Base-by-base conservation (phyloP, 2,329 filamentous ascomycete species). In the Sporothrix globosa region DNA sequence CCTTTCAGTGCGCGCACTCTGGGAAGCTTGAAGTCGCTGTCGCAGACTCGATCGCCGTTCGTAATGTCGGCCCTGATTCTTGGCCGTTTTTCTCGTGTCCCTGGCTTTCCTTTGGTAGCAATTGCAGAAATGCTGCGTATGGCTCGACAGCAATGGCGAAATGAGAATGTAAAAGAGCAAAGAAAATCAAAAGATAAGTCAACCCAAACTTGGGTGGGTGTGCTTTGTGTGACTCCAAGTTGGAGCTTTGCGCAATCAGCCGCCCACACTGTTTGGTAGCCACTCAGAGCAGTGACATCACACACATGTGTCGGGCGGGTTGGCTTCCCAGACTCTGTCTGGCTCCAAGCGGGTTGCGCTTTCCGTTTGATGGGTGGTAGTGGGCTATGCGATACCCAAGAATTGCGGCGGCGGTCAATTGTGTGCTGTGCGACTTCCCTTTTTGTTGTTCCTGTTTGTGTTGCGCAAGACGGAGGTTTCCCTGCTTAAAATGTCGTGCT, bases 231-330 rank as follows among this genome's bases (percentile, higher is more conserved):
- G 34, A 46, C 19, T 58, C 34, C 27, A 13, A 41, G 11, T 52
- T 30, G 9, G 65, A 24, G 48, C 14, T 53, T 30, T 46, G n/a
- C 14, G 14, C 34, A 24, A 17, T 70, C 41, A 52, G 67, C 53
- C 53, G 60, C 53, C 34, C 53, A 60, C 65, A 68, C 39, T 14
- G 21, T 30, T 27, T 50, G 44, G 53, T 52, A 68, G 69, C 69
- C 69, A 70, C 69, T 68, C 69, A 70, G 54, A 63, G 21, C 41
- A 41, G 69, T 68, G 69, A 63, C 69, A 70, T 68, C 69, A 68
- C 69, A 56, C 69, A 70, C 69, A 70, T 70, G 65, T 48, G 63
- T 30, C 44, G 19, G 30, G 27, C 46, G 44, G 50, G 46, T 34
- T 65, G 61, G 60, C 24, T 65, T 13, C 19, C 24, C 61, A 34